A percentile compares a stretch with the other conserved stretches of the same genome.
Evolutionary conservation across 2,329 filamentous ascomycete species (phyloP).

Genomic region (Scedosporium minutisporum): DNA sequence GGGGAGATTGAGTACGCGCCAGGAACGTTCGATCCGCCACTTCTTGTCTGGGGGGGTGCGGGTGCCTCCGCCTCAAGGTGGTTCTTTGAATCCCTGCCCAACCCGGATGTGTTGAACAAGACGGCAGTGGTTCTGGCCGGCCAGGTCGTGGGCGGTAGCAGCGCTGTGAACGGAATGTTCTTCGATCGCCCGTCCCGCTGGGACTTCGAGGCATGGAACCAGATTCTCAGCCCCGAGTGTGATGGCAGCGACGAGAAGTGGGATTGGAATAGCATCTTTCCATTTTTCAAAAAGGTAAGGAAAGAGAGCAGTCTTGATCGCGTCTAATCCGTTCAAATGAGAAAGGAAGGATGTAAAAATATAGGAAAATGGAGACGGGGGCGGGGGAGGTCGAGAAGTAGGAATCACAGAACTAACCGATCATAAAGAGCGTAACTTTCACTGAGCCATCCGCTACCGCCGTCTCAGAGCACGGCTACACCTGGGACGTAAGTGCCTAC

Average conservation of each 20-base stretch:
- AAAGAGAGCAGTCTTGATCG: neutral
- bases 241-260: slow-evolving; percentile 14
- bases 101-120: slow-evolving; percentile 16
- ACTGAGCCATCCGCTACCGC: slow-evolving; percentile 14
- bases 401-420: neutral
- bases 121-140: slow-evolving; percentile 19
- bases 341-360: neutral
- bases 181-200: slow-evolving; percentile 24
- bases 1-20: slow-evolving; percentile 14
- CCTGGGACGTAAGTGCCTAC: slow-evolving; percentile 18
- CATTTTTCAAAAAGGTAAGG: slow-evolving; percentile 24
- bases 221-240: slow-evolving; percentile 16
- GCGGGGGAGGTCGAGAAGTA: neutral
- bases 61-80: slow-evolving; percentile 13
- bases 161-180: slow-evolving; percentile 27
- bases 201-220: slow-evolving; percentile 26
- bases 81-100: slow-evolving; percentile 14
- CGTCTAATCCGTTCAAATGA: neutral
- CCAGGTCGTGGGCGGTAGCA: slow-evolving; percentile 24
- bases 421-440: slow-evolving; percentile 7
- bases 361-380: no score
- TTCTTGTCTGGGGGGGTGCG: slow-evolving; percentile 6
- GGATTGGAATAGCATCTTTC: slow-evolving; percentile 24
- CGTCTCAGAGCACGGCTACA: slow-evolving; percentile 20
- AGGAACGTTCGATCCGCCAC: slow-evolving; percentile 18